These are phyloP conservation scores for Barnettozyma sucrosica DNA, from an alignment of 805 yeast species.

Conservation along the genomic window DNA sequence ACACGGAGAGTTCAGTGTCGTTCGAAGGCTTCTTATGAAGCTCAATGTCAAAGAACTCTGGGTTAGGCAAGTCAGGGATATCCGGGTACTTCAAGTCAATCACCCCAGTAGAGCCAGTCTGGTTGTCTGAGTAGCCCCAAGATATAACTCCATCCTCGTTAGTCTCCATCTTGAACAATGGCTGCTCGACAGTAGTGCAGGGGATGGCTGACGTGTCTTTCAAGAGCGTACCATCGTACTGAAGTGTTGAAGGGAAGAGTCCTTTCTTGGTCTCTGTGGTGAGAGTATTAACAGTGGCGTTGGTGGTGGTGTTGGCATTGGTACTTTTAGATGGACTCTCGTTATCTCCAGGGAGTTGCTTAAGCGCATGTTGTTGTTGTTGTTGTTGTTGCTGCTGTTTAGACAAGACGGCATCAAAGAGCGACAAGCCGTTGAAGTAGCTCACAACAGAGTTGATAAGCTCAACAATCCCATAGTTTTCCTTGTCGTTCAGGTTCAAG, in stretches of 20 bases:
- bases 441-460: constrained; percentile 5
- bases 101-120: constrained; percentile 1
- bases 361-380: not conserved
- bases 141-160: constrained; percentile 50
- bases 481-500: constrained; percentile 1
- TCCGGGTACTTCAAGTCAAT: constrained; percentile 6
- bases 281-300: not conserved
- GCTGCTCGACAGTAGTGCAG: constrained; percentile 43
- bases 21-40: constrained; percentile 2
- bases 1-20: constrained; percentile 6
- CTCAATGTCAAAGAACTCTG: constrained; percentile 25
- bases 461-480: constrained; percentile 1
- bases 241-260: constrained; percentile 20
- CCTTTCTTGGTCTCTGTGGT: not conserved
- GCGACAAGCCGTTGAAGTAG: constrained; percentile 14
- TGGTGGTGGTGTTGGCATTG: not conserved
- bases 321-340: too few species aligned
- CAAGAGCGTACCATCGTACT: constrained; percentile 11
- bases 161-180: constrained; percentile 45
- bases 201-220: constrained; percentile 17
- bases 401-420: constrained; percentile 17
- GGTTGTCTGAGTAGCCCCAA: constrained; percentile 33
- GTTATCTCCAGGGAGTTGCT: not conserved
- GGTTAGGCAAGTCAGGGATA: constrained; percentile 26
- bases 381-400: not conserved